phyloP scores from a whole-genome alignment of 305 asterid species.

The Fraxinus sp. region DNA sequence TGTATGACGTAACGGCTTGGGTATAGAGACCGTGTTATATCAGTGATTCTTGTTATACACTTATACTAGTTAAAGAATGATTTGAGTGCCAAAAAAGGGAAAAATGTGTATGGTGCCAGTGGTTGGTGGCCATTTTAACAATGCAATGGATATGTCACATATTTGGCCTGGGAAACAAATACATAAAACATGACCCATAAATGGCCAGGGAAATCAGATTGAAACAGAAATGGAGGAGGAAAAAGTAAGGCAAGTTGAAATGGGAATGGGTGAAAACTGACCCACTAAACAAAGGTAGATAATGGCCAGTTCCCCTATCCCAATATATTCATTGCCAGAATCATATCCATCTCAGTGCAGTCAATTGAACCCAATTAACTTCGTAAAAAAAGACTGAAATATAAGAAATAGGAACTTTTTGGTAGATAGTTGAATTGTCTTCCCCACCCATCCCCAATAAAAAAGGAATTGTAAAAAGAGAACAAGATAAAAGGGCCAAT shows the following conservation, averaged over 20 bases:
- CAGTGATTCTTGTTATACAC: neutral
- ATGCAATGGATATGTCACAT: neutral
- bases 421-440: neutral
- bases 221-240: conserved; percentile 1
- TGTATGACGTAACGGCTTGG: neutral
- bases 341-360: neutral
- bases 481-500: neutral
- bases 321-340: neutral
- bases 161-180: neutral
- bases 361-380: neutral
- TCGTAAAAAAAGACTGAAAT: neutral
- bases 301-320: neutral
- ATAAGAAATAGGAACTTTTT: neutral
- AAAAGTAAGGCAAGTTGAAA: neutral
- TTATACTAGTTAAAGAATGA: neutral
- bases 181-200: neutral
- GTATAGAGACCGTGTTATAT: neutral
- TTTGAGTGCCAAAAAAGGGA: neutral
- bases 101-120: neutral
- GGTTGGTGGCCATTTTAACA: conserved; percentile 2
- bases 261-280: neutral
- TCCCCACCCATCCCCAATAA: neutral
- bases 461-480: neutral
- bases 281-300: neutral
- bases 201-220: neutral